phyloP scores from a whole-genome alignment of 345 rosid species.

The Schrenkiella parvula region DNA sequence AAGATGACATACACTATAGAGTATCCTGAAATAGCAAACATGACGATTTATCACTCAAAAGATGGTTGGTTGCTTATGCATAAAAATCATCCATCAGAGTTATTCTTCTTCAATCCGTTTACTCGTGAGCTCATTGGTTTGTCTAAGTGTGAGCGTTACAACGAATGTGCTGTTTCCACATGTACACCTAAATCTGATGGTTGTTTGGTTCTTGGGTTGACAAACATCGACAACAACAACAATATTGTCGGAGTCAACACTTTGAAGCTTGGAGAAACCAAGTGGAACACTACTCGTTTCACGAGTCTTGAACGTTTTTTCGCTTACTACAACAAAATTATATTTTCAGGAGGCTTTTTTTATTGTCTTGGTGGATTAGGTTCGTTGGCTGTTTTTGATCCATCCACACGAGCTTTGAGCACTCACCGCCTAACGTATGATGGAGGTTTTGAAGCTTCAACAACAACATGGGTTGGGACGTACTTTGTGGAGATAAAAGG shows the following conservation, averaged over 20 bases:
- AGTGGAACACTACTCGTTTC: constrained; percentile 37
- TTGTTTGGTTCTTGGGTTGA: constrained; percentile 51
- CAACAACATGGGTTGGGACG: neutral
- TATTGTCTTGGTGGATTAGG: neutral
- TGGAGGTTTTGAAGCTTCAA: too few relatives aligned
- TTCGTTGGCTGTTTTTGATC: neutral
- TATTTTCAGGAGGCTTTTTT: neutral
- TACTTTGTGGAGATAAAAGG: neutral
- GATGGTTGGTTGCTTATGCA: constrained; percentile 60
- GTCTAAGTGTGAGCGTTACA: constrained; percentile 45
- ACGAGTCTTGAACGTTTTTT: neutral
- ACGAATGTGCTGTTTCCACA: constrained; percentile 43
- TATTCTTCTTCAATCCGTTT: constrained; percentile 62
- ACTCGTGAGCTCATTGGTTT: constrained; percentile 36
- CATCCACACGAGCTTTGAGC: neutral
- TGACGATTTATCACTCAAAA: constrained; percentile 49
- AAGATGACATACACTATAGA: constrained; percentile 42
- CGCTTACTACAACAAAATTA: neutral
- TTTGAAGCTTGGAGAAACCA: constrained; percentile 38
- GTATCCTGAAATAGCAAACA: constrained; percentile 47
- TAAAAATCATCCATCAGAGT: constrained; percentile 34
- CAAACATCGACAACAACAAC: constrained; percentile 30
- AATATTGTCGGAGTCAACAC: constrained; percentile 52
- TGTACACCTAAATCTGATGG: constrained; percentile 45
- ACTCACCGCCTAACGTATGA: neutral